Evolutionary conservation across 768 basidiomycete species (phyloP), one percentile per base, ranked within the genome.

Genomic region (Mycena rosella): DNA sequence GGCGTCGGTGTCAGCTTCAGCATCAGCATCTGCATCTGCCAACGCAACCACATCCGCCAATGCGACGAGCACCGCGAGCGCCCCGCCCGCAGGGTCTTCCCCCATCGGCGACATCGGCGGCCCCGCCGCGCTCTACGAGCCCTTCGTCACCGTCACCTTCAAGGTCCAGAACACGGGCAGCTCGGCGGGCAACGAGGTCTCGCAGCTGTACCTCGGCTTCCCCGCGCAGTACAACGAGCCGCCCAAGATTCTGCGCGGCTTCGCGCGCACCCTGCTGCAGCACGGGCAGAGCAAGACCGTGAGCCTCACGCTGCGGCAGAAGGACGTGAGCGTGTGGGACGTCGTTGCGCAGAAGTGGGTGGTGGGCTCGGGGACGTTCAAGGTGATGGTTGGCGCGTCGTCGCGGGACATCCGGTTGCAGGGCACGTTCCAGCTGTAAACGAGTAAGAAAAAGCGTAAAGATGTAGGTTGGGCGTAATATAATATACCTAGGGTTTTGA

Each of bases 151-250:
- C 15, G 77, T 82, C 22, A 74, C 75, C 26, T 82, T 83, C 69
- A 72, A 74, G 14, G 65, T 84, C 14, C 73, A 67, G 7, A 85
- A 84, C 76, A 80, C 75, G 13, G 83, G 83, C 17, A 29, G 44
- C 15, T 34, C 78, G 20, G 73, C 75, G 9, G 81, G 80, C 1
- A 42, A 45, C 38, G 60, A 74, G 51, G 69, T 74, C 56, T 65
- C 75, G 22, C 77, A 78, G 70, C 53, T 77, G 10, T 78, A 78
- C 69, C 62, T 78, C 56, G 62, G 63, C n/a, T 75, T 75, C 73
- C 77, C 77, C 17, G 42, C 71, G 5, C 69, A 72, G 15, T 76
- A 74, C 17, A 72, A 63, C 42, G 72, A 78, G 63, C 79, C 80
- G 34, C 80, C 80, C 18, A 71, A 72, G 49, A 63, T 80, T 32